Conservation (phyloP, 2,329 filamentous ascomycete genomes). For the Aspergillus fructus region DNA sequence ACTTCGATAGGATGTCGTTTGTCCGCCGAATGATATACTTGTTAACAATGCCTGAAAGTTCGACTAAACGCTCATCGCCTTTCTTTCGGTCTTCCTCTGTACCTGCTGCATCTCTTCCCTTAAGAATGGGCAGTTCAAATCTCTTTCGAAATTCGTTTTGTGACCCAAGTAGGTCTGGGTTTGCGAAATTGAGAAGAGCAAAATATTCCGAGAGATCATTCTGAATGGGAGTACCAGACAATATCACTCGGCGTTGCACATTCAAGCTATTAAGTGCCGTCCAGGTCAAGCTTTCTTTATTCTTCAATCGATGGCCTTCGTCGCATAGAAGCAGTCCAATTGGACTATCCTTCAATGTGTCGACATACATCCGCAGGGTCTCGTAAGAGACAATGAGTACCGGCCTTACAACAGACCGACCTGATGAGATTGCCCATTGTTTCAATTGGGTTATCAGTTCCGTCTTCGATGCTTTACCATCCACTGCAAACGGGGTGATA, state of each 20-base stretch:
- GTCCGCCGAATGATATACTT: conserved; percentile 98
- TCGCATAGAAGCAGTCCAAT: conserved; percentile 95
- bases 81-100: conserved; percentile 77
- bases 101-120: conserved; percentile 86
- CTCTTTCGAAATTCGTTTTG: conserved; percentile 89
- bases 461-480: conserved; percentile 93
- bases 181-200: conserved; percentile 91
- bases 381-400: conserved; percentile 98
- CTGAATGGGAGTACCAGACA: conserved; percentile 96
- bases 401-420: conserved; percentile 83
- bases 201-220: conserved; percentile 99
- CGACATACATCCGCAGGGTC: conserved; percentile 85
- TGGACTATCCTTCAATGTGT: conserved; percentile 82
- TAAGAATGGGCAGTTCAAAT: conserved; percentile 88
- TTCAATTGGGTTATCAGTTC: conserved; percentile 86
- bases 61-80: conserved; percentile 78
- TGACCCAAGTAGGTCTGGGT: conserved; percentile 86
- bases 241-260: conserved; percentile 85
- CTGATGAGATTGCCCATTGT: conserved; percentile 91
- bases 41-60: conserved; percentile 83
- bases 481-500: conserved; percentile 89
- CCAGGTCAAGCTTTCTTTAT: conserved; percentile 94
- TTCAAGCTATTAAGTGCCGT: conserved; percentile 86
- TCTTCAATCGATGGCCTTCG: conserved; percentile 94
- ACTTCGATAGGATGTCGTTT: conserved; percentile 97